A percentile compares a stretch with the other conserved stretches of the same genome.
Conservation (phyloP, 2,329 filamentous ascomycete genomes). For the Rugonectria rugulosa region DNA sequence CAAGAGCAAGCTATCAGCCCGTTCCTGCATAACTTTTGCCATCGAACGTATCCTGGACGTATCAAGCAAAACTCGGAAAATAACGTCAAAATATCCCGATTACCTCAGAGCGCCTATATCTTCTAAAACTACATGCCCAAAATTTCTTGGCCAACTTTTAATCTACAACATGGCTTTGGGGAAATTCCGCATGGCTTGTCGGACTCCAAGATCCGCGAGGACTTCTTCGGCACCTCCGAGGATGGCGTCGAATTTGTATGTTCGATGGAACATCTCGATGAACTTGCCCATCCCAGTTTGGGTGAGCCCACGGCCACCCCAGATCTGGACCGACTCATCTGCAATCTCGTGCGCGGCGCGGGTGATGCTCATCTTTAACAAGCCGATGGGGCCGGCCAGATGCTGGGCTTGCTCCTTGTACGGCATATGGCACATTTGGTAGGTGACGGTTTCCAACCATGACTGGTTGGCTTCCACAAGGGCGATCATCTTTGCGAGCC, state of each 20-base stretch:
- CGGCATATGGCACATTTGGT: constrained; percentile 87
- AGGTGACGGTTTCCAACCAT: constrained; percentile 84
- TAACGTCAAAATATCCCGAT: not conserved
- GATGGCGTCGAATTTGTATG: constrained; percentile 83
- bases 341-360: constrained; percentile 83
- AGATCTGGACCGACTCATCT: constrained; percentile 85
- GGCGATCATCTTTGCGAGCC: constrained; percentile 86
- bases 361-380: constrained; percentile 82
- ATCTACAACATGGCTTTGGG: constrained; percentile 81
- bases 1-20: no score
- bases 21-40: no score
- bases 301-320: constrained; percentile 81
- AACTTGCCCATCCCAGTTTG: constrained; percentile 83
- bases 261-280: constrained; percentile 85
- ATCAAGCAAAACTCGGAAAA: not conserved
- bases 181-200: constrained; percentile 85
- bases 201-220: constrained; percentile 79
- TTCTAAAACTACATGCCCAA: constrained; percentile 21
- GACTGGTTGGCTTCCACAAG: constrained; percentile 83
- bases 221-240: constrained; percentile 86
- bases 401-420: constrained; percentile 78
- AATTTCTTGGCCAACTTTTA: not conserved
- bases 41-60: no score
- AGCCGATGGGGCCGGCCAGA: constrained; percentile 80
- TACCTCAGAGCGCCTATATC: not conserved